Evolutionary conservation across 352 stramenopile species (phyloP).

Genomic region (Phytopythium delawarense): DNA sequence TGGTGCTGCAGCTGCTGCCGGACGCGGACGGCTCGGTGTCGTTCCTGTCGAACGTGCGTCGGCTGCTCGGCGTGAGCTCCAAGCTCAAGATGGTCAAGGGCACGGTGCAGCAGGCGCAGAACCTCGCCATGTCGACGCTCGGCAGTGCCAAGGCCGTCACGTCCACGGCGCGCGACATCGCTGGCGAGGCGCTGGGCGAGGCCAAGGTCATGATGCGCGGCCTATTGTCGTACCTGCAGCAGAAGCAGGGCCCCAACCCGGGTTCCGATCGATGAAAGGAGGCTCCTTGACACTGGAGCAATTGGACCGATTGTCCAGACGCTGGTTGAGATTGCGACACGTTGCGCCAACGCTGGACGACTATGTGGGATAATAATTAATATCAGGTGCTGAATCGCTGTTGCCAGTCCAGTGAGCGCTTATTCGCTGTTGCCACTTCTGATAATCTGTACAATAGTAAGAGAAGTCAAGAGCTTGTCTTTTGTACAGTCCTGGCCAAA

Average conservation of each 20-base stretch:
- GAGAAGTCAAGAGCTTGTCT: too few species aligned
- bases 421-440: too few species aligned
- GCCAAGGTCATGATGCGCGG: slow-evolving; percentile 81
- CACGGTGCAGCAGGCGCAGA: slow-evolving; percentile 86
- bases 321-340: too few species aligned
- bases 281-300: too few species aligned
- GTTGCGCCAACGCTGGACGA: too few species aligned
- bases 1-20: slow-evolving; percentile 76
- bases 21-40: slow-evolving; percentile 78
- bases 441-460: too few species aligned
- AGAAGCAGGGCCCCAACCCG: slow-evolving; percentile 7
- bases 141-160: slow-evolving; percentile 83
- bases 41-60: slow-evolving; percentile 64
- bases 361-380: too few species aligned
- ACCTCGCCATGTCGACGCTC: slow-evolving; percentile 72
- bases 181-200: slow-evolving; percentile 76
- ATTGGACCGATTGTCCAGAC: too few species aligned
- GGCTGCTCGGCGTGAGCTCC: slow-evolving; percentile 70
- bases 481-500: too few species aligned
- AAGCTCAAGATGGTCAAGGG: slow-evolving; percentile 87
- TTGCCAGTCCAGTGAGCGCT: too few species aligned
- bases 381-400: too few species aligned
- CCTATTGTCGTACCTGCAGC: slow-evolving; percentile 67
- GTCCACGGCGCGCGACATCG: slow-evolving; percentile 79
- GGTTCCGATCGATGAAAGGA: too few species aligned